Percentiles rank a stretch among this genome's conserved stretches.
Evolutionary conservation across 208 protist genomes (phyloP).

Genomic region (Balamuthia mandrillaris): DNA sequence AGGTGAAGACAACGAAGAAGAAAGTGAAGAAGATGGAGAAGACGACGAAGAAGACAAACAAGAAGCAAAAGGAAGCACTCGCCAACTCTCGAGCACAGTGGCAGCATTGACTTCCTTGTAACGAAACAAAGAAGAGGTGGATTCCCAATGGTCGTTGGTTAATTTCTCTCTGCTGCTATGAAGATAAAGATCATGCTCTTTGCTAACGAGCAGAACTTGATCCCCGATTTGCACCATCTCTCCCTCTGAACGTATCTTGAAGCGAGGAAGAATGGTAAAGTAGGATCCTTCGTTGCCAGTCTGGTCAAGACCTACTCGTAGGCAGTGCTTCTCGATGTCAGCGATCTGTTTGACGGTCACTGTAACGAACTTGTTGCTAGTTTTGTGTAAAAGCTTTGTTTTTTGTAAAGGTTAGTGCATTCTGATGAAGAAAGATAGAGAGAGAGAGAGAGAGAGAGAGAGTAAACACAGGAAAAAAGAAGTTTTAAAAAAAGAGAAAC

Average conservation of each 20-base stretch:
- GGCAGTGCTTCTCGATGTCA: conserved; percentile 2
- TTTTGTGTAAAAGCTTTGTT: not conserved
- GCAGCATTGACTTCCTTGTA: not conserved
- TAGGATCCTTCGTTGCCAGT: conserved; percentile 6
- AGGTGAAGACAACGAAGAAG: too few species aligned
- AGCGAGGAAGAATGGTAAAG: conserved; percentile 22
- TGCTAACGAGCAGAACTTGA: not conserved
- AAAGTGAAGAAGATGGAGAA: too few species aligned
- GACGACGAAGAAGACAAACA: too few species aligned
- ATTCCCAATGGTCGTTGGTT: too few species aligned
- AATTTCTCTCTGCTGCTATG: conserved; percentile 6
- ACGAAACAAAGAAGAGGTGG: not conserved
- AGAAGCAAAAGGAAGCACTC: conserved; percentile 6
- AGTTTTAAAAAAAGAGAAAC: too few species aligned
- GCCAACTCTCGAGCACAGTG: conserved; percentile 1
- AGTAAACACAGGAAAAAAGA: too few species aligned
- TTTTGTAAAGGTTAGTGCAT: too few species aligned
- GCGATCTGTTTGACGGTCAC: conserved; percentile 14
- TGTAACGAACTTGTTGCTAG: conserved; percentile 18
- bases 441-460: too few species aligned
- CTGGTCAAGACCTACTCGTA: not conserved
- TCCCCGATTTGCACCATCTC: not conserved
- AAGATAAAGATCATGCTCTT: not conserved
- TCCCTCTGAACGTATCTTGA: not conserved
- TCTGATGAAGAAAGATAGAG: too few species aligned